Percentiles rank a stretch among this genome's conserved stretches.
Evolutionary conservation across 225 moss, liverwort and hornwort species (phyloP).

Genomic region (Pseudoscleropodium purum): DNA sequence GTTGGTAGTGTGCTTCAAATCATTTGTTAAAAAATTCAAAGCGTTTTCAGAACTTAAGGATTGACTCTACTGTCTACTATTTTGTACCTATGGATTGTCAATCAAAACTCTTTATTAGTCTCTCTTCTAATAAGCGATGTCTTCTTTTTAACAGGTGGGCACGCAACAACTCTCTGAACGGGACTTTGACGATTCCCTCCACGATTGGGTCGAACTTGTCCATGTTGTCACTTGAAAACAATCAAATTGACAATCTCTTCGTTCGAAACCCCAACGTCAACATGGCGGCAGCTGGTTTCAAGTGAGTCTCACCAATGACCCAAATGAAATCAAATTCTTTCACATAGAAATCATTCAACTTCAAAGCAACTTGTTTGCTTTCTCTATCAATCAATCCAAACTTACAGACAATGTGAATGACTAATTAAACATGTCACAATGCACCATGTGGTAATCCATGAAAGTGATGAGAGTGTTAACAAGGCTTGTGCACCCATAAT

Average conservation of each 20-base stretch:
- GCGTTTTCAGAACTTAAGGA: background rate
- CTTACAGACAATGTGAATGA: background rate
- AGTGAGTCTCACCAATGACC: background rate
- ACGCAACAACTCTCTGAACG: conserved; percentile 37
- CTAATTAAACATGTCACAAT: too few species aligned
- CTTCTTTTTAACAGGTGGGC: conserved; percentile 28
- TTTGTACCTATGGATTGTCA: background rate
- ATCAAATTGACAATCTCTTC: conserved; percentile 6
- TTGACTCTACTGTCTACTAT: background rate
- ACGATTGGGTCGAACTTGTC: background rate
- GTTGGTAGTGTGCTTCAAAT: background rate
- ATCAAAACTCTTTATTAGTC: too few species aligned
- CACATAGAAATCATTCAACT: background rate
- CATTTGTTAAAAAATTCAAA: background rate
- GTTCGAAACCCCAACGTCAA: background rate
- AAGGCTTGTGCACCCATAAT: background rate
- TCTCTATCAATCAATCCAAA: background rate
- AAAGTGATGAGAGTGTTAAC: background rate
- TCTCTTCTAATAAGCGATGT: background rate
- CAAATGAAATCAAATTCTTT: background rate
- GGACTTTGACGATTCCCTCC: conserved; percentile 17
- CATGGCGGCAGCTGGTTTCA: background rate
- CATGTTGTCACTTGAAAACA: conserved; percentile 23
- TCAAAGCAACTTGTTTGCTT: background rate
- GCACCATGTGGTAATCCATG: background rate